Evolutionary conservation across 2,329 filamentous ascomycete genomes (phyloP).

Genomic region (Parascedosporium putredinis): DNA sequence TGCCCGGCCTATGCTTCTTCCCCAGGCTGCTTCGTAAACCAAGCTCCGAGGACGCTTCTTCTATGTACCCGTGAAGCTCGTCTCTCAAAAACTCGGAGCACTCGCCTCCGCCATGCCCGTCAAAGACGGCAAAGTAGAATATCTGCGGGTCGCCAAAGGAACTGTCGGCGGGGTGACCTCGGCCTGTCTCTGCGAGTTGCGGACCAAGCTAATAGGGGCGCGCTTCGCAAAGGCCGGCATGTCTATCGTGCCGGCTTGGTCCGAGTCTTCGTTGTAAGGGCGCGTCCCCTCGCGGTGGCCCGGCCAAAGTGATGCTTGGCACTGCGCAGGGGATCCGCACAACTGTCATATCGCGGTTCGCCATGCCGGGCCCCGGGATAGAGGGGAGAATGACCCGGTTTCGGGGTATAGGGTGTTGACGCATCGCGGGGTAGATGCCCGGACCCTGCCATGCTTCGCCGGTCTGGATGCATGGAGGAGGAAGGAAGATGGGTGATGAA

Average conservation of each 20-base stretch:
- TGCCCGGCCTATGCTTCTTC: conserved; percentile 25
- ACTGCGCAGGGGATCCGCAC: conserved; percentile 87
- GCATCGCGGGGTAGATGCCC: conserved; percentile 79
- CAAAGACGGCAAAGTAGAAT: conserved; percentile 95
- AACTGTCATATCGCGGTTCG: conserved; percentile 71
- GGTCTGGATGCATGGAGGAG: conserved; percentile 84
- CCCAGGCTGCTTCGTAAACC: conserved; percentile 67
- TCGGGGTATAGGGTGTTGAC: conserved; percentile 63
- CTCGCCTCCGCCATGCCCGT: conserved; percentile 84
- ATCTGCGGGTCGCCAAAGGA: conserved; percentile 85
- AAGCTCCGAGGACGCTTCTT: conserved; percentile 67
- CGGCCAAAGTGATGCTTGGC: conserved; percentile 95
- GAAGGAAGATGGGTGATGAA: conserved; percentile 94
- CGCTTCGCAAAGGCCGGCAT: conserved; percentile 86
- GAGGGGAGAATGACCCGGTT: conserved; percentile 44
- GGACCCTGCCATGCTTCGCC: conserved; percentile 48
- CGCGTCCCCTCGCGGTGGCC: conserved; percentile 70
- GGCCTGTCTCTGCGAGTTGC: conserved; percentile 31
- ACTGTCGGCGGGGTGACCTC: conserved; percentile 63
- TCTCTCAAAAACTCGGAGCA: conserved; percentile 82
- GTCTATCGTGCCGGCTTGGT: conserved; percentile 88
- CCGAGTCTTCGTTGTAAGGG: conserved; percentile 85
- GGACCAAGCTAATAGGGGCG: conserved; percentile 51
- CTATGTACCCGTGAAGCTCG: conserved; percentile 78
- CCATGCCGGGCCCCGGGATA: conserved; percentile 48